Percentiles rank a stretch among this genome's conserved stretches.
Evolutionary conservation across 495 filamentous ascomycete genomes (phyloP).

Genomic region (Saxispiralis lemnorum): DNA sequence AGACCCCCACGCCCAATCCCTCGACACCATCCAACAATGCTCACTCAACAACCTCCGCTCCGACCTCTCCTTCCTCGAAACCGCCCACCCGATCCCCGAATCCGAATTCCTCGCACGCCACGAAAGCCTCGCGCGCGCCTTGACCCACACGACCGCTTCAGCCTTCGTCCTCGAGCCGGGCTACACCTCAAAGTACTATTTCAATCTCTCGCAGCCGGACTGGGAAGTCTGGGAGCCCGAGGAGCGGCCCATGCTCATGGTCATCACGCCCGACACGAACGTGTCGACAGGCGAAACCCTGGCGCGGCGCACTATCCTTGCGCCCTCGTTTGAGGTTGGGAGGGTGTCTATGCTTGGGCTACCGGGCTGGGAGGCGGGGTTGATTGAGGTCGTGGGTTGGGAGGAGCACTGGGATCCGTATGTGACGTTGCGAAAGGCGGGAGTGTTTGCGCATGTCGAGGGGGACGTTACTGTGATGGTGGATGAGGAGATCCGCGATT

Average conservation of each 20-base stretch:
- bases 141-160: too few species aligned
- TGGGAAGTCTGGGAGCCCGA: constrained; percentile 46
- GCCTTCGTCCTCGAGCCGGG: constrained; percentile 37
- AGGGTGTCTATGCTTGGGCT: constrained; percentile 34
- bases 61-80: too few species aligned
- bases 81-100: too few species aligned
- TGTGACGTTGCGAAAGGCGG: constrained; percentile 23
- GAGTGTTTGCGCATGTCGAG: constrained; percentile 12
- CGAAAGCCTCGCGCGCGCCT: too few species aligned
- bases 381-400: constrained; percentile 17
- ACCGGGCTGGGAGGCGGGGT: constrained; percentile 28
- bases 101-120: too few species aligned
- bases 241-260: constrained; percentile 39
- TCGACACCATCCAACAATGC: too few species aligned
- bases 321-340: constrained; percentile 35
- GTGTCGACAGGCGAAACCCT: background rate
- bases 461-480: constrained; percentile 28
- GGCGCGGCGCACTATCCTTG: constrained; percentile 8
- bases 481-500: constrained; percentile 41
- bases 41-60: too few species aligned
- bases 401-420: constrained; percentile 44
- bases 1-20: too few species aligned
- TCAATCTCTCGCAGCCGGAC: constrained; percentile 34
- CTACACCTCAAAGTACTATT: constrained; percentile 41
- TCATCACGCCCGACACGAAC: constrained; percentile 34